These are phyloP conservation scores for Cucurbita moschata DNA, from an alignment of 306 rosid genomes.

Conservation along the genomic window DNA sequence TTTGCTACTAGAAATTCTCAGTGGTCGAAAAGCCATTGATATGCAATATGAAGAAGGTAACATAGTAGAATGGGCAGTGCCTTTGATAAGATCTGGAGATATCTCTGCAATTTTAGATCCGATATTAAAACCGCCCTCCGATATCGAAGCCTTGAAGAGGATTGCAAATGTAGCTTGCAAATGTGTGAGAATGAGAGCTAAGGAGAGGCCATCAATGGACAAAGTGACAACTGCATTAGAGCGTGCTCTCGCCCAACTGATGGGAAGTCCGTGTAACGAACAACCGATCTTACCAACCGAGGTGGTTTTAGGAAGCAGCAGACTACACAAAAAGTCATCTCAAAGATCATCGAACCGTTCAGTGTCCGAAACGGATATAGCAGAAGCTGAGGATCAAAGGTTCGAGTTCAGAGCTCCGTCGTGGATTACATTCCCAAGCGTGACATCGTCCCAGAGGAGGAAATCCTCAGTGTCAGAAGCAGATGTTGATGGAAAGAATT, in stretches of 20 bases:
- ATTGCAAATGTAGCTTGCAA: constrained; percentile 87
- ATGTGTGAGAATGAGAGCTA: constrained; percentile 93
- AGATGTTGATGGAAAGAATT: constrained; percentile 61
- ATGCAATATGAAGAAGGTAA: constrained; percentile 84
- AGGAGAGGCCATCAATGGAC: constrained; percentile 97
- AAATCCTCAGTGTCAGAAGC: constrained; percentile 80
- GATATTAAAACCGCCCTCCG: constrained; percentile 49
- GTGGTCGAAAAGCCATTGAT: constrained; percentile 92
- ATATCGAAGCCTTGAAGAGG: constrained; percentile 68
- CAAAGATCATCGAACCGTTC: constrained; percentile 78
- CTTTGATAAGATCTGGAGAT: constrained; percentile 61
- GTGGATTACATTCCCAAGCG: constrained; percentile 94
- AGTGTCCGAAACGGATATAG: constrained; percentile 55
- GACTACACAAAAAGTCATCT: constrained; percentile 80
- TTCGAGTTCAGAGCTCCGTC: constrained; percentile 83
- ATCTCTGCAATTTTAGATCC: constrained; percentile 49
- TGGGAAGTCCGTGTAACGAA: constrained; percentile 89
- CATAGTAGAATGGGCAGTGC: constrained; percentile 95
- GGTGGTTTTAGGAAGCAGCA: constrained; percentile 78
- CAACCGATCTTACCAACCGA: constrained; percentile 95
- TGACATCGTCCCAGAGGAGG: constrained; percentile 91
- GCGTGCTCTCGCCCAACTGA: constrained; percentile 61
- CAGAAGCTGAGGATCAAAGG: constrained; percentile 68
- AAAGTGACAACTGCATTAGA: constrained; percentile 89
- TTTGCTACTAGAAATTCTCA: constrained; percentile 63